These are phyloP conservation scores for Calocera cornea DNA, from an alignment of 768 basidiomycete species.

Conservation along the genomic window DNA sequence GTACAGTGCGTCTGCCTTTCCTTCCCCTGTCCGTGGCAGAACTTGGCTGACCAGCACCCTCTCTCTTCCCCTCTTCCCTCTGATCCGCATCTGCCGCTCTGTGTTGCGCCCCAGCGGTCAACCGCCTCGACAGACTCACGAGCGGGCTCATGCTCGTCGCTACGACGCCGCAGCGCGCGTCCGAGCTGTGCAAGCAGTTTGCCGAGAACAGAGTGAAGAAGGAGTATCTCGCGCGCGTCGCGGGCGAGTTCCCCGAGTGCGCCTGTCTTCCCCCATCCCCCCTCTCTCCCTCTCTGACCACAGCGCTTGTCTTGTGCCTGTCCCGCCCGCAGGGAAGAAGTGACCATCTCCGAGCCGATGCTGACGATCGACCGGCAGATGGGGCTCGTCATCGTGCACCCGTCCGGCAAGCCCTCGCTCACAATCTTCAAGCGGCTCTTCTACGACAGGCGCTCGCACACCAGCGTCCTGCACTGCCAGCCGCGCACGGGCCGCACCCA, in stretches of 20 bases:
- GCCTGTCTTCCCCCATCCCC: constrained; percentile 21
- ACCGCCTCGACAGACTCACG: constrained; percentile 85
- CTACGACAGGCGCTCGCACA: constrained; percentile 68
- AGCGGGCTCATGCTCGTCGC: constrained; percentile 93
- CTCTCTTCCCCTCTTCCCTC: too few relatives aligned
- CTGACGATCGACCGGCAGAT: constrained; percentile 91
- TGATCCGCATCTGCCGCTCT: too few relatives aligned
- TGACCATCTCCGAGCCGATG: constrained; percentile 73
- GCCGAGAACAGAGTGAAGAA: constrained; percentile 69
- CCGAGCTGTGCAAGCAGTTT: constrained; percentile 66
- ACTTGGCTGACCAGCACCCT: neutral
- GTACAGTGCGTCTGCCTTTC: constrained; percentile 56
- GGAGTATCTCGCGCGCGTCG: constrained; percentile 81
- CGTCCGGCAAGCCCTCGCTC: constrained; percentile 85
- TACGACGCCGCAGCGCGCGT: constrained; percentile 52
- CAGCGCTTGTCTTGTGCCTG: neutral
- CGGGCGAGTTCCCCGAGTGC: constrained; percentile 74
- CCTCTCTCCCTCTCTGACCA: neutral
- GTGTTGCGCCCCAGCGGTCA: constrained; percentile 56
- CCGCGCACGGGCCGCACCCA: constrained; percentile 37
- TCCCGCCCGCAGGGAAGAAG: constrained; percentile 43
- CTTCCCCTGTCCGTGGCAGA: neutral
- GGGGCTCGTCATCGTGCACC: constrained; percentile 91
- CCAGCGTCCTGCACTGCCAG: constrained; percentile 76
- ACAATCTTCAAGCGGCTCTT: constrained; percentile 74